phyloP scores from a whole-genome alignment of 129 eudicot genomes.

The Ambrosia artemisiifolia region DNA sequence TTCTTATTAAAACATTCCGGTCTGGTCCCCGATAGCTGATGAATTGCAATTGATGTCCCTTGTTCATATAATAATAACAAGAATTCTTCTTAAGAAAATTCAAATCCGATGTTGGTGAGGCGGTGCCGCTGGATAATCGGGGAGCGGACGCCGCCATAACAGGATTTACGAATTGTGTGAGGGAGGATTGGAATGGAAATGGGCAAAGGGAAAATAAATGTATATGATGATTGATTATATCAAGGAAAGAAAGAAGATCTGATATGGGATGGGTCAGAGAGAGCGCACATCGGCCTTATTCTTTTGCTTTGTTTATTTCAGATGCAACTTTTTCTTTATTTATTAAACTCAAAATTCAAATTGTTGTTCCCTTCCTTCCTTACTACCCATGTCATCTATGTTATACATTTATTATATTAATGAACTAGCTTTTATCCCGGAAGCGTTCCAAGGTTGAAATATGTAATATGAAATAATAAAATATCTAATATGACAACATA shows the following conservation, averaged over 20 bases:
- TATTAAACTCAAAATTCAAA: no score
- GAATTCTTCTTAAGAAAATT: not conserved
- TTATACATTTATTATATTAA: no score
- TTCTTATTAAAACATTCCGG: not conserved
- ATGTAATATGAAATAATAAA: no score
- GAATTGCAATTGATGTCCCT: constrained; percentile 6
- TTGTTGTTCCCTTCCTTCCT: no score
- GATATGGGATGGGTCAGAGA: constrained; percentile 16
- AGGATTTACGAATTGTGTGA: no score
- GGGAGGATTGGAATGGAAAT: not conserved
- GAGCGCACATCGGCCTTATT: constrained; percentile 16
- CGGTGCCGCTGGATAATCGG: constrained; percentile 26
- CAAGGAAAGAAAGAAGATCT: not conserved
- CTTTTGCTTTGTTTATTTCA: not conserved
- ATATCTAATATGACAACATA: no score
- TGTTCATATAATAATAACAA: no score
- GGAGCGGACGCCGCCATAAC: constrained; percentile 27
- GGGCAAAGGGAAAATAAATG: not conserved
- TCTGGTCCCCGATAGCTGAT: not conserved
- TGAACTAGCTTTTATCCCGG: no score
- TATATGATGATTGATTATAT: not conserved
- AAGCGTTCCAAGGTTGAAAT: no score
- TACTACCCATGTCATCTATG: no score
- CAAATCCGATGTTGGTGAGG: constrained; percentile 3
- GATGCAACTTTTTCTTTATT: not conserved